Percentiles rank a stretch among this genome's conserved stretches.
Evolutionary conservation across 345 rosid genomes (phyloP).

Genomic region (Sisymbrium irio): DNA sequence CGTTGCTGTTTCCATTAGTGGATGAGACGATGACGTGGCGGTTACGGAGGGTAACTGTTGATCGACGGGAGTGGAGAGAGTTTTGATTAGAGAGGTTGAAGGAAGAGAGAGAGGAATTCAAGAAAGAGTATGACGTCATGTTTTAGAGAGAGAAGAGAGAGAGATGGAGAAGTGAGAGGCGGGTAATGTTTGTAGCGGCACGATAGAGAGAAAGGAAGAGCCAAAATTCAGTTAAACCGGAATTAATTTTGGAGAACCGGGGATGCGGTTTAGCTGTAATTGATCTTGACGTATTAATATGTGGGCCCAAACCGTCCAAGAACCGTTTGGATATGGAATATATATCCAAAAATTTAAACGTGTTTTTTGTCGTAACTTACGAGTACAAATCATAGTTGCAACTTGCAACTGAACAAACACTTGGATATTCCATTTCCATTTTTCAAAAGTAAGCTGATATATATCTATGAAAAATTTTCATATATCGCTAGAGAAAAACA

Average conservation of each 20-base stretch:
- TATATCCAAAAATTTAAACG: background rate
- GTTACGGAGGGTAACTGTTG: background rate
- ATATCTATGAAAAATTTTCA: no score
- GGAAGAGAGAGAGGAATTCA: constrained; percentile 8
- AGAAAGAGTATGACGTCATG: constrained; percentile 16
- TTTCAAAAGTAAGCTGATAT: no score
- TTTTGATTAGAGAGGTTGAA: constrained; percentile 1
- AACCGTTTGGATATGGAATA: background rate
- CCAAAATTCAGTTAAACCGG: constrained; percentile 8
- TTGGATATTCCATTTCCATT: background rate
- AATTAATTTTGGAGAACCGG: background rate
- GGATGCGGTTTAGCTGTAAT: constrained; percentile 7
- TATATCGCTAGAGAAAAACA: no score
- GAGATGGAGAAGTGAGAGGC: constrained; percentile 21
- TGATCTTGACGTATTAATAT: background rate
- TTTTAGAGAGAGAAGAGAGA: background rate
- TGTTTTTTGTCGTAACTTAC: background rate
- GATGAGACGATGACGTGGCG: constrained; percentile 9
- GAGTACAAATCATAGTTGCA: background rate
- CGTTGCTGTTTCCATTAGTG: constrained; percentile 2
- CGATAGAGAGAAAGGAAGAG: background rate
- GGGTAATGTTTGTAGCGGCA: constrained; percentile 17
- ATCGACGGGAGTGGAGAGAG: constrained; percentile 3
- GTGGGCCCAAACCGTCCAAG: background rate
- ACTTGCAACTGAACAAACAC: background rate